Percentiles rank a stretch among this genome's conserved stretches.
Conservation (phyloP, 1,139 yeast genomes). For the Pichia inconspicua region DNA sequence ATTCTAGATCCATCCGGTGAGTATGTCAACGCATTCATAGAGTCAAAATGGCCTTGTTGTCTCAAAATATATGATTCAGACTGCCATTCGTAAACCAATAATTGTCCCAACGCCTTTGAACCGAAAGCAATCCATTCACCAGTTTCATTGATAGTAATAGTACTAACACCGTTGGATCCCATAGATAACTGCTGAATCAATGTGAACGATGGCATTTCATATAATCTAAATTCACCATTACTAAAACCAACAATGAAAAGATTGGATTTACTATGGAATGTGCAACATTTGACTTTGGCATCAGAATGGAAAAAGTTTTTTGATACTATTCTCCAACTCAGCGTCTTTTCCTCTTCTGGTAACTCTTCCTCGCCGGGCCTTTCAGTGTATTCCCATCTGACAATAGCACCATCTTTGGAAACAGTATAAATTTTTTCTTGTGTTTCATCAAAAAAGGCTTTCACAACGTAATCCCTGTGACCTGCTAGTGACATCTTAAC, state of each 20-base stretch:
- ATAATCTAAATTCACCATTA: slow-evolving; percentile 88
- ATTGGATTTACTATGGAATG: slow-evolving; percentile 69
- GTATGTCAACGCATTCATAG: slow-evolving; percentile 74
- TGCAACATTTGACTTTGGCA: slow-evolving; percentile 68
- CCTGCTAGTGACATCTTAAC: slow-evolving; percentile 89
- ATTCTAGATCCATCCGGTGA: slow-evolving; percentile 93
- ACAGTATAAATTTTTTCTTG: slow-evolving; percentile 89
- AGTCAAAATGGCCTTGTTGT: slow-evolving; percentile 95
- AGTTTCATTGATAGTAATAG: slow-evolving; percentile 67
- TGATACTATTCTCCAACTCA: slow-evolving; percentile 75
- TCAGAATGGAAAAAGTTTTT: slow-evolving; percentile 71
- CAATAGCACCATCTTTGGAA: slow-evolving; percentile 90
- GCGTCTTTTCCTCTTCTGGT: slow-evolving; percentile 30
- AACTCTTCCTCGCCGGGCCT: slow-evolving; percentile 37
- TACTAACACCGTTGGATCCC: slow-evolving; percentile 86
- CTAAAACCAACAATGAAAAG: slow-evolving; percentile 82
- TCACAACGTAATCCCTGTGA: slow-evolving; percentile 80
- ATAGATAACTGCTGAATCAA: slow-evolving; percentile 80
- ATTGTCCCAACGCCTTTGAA: slow-evolving; percentile 82
- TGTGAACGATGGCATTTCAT: slow-evolving; percentile 73
- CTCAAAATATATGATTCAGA: slow-evolving; percentile 90
- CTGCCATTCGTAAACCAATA: slow-evolving; percentile 97
- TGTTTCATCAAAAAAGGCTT: slow-evolving; percentile 75
- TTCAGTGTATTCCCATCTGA: slow-evolving; percentile 78
- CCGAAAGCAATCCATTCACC: slow-evolving; percentile 99